Evolutionary conservation across 169 alveolate species (phyloP).

Genomic region (Plasmodium cynomolgi): DNA sequence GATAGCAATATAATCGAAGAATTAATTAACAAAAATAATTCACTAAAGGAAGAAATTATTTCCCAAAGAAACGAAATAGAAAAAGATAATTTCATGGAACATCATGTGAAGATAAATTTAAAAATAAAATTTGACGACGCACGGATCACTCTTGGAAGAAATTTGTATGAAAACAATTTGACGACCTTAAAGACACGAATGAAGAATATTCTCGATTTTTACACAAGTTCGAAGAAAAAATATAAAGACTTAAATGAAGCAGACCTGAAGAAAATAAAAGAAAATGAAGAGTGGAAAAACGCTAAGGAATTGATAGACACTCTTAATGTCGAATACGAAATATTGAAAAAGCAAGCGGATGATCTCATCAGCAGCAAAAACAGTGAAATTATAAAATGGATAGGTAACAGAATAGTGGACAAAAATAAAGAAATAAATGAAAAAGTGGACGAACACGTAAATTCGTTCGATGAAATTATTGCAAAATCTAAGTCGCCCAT

Average conservation of each 20-base stretch:
- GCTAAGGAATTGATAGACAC: background rate
- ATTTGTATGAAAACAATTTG: background rate
- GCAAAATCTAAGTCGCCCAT: background rate
- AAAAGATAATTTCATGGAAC: background rate
- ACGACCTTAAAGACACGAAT: background rate
- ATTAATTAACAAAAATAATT: background rate
- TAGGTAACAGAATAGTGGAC: background rate
- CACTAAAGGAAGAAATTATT: background rate
- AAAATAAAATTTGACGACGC: background rate
- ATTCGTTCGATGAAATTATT: background rate
- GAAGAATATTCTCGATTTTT: background rate
- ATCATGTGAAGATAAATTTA: background rate
- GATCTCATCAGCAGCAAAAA: background rate
- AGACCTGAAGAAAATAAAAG: background rate
- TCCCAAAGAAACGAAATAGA: background rate
- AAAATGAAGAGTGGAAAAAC: slow-evolving; percentile 17
- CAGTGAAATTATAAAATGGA: background rate
- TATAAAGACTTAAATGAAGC: background rate
- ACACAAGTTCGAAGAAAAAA: slow-evolving; percentile 9
- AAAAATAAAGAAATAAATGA: slow-evolving; percentile 9
- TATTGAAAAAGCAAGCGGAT: slow-evolving; percentile 13
- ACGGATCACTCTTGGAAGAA: background rate
- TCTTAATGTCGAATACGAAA: slow-evolving; percentile 2
- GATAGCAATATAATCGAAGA: background rate
- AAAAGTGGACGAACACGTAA: background rate